Base-by-base conservation (phyloP, 129 eudicot genomes). In the Heracleum sosnowskyi region DNA sequence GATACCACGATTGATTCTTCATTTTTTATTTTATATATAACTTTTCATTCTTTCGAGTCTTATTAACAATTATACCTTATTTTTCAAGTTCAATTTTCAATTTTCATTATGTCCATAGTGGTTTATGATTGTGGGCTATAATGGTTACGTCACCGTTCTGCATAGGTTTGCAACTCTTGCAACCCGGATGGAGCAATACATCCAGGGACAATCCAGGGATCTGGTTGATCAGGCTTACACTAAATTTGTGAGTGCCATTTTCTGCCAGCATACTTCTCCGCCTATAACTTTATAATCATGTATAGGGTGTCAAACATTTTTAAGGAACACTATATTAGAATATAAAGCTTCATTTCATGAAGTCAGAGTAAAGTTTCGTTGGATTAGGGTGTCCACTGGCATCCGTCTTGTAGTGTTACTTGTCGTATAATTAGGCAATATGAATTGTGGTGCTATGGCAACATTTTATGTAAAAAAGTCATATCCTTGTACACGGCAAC, bases 171-270 rank as follows among this genome's bases (percentile, higher is more conserved):
- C 96, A 7, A 84, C 88, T 42, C 92, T 95, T 76, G 98, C 97
- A 75, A 91, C 97, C 74, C 97, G 98, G 42, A 91, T 95, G 98
- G 98, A 95, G 88, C 96, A 91, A 79, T 95, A 95, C 86, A 90
- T 95, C 76, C 96, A 91, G 86, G 98, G 98, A 83, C 92, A 88
- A 77, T 90, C 97, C 40, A 90, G 98, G 86, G 98, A 95, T 87
- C 89, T 95, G 81, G 98, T 95, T 80, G 98, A 95, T 83, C 97
- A 88, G 87, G 98, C 98, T 34, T 95, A 95, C 78, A 64, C 87
- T 46, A 95, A 91, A 86, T 86, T 95, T 80, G 98, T 91, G 80
- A 90, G 98, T 83, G 85, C 24, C 68, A 57, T 44, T 16, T 64
- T 22, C 73, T 16, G 46, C 60, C 18, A 34, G 36, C 60, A 33